These are phyloP conservation scores for Elongisporangium prolatum DNA, from an alignment of 352 stramenopile genomes.

Conservation along the genomic window DNA sequence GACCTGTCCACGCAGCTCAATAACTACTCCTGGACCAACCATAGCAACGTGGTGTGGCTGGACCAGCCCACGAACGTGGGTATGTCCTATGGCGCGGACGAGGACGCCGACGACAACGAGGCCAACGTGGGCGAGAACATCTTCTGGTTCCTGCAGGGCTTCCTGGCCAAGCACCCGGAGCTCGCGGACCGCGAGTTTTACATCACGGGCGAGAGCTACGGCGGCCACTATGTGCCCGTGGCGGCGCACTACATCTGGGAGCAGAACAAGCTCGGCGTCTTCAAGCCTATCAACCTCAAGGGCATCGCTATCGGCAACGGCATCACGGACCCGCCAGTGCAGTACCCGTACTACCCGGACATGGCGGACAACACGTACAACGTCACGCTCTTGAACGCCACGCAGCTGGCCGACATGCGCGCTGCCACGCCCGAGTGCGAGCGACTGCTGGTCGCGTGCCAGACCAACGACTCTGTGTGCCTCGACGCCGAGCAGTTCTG, in stretches of 20 bases:
- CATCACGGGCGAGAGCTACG: slow-evolving; percentile 71
- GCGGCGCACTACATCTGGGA: slow-evolving; percentile 43
- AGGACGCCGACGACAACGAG: slow-evolving; percentile 36
- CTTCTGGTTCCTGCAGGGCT: slow-evolving; percentile 62
- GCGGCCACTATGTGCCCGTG: slow-evolving; percentile 55
- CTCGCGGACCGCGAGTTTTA: slow-evolving; percentile 53
- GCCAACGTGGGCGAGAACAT: slow-evolving; percentile 61
- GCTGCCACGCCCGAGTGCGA: slow-evolving; percentile 23
- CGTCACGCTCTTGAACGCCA: slow-evolving; percentile 42
- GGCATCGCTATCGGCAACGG: slow-evolving; percentile 63
- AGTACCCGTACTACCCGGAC: slow-evolving; percentile 42
- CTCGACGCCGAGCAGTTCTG: slow-evolving; percentile 37
- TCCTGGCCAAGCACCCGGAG: slow-evolving; percentile 54
- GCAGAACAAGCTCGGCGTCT: slow-evolving; percentile 27
- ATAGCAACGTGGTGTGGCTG: slow-evolving; percentile 65
- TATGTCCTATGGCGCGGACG: slow-evolving; percentile 35
- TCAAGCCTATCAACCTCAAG: slow-evolving; percentile 36
- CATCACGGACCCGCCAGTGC: slow-evolving; percentile 37
- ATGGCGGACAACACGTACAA: slow-evolving; percentile 75
- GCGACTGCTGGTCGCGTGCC: slow-evolving; percentile 29
- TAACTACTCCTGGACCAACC: slow-evolving; percentile 53
- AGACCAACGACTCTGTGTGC: slow-evolving; percentile 24
- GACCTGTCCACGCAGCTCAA: slow-evolving; percentile 47
- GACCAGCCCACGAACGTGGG: slow-evolving; percentile 59
- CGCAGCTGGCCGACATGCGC: slow-evolving; percentile 28